phyloP scores from a whole-genome alignment of 23 red algal species.

The Pyropia yezoensis region DNA sequence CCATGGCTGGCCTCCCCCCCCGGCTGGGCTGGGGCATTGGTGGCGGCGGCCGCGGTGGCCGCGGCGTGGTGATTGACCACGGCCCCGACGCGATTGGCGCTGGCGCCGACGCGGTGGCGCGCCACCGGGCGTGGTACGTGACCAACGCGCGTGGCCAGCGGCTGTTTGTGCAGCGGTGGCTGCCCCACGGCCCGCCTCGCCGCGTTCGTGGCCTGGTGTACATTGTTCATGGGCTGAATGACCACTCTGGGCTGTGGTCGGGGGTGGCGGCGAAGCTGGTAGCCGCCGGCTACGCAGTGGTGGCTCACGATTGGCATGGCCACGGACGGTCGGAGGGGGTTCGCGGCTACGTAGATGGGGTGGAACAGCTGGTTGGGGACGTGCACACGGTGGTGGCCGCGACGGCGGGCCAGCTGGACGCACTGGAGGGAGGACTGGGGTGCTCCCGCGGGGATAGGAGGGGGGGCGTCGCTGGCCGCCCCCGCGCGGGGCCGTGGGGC shows the following conservation, averaged over 20 bases:
- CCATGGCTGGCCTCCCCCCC: too few relatives aligned
- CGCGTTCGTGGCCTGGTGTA: constrained; percentile 29
- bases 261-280: constrained; percentile 46
- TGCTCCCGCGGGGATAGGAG: too few relatives aligned
- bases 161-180: constrained; percentile 64
- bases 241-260: constrained; percentile 59
- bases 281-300: constrained; percentile 49
- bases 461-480: too few relatives aligned
- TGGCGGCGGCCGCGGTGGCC: too few relatives aligned
- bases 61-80: too few relatives aligned
- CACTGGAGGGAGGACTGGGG: too few relatives aligned
- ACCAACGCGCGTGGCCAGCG: constrained; percentile 58
- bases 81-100: constrained; percentile 15
- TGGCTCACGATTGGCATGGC: constrained; percentile 65
- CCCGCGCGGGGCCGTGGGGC: too few relatives aligned
- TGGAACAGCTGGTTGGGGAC: constrained; percentile 60
- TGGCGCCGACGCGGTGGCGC: constrained; percentile 31
- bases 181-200: constrained; percentile 5
- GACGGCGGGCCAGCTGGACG: too few relatives aligned
- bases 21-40: too few relatives aligned
- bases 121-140: constrained; percentile 40
- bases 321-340: constrained; percentile 74
- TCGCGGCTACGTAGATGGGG: constrained; percentile 38
- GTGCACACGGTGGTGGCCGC: constrained; percentile 24
- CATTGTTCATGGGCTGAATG: constrained; percentile 66